A percentile compares a stretch with the other conserved stretches of the same genome.
These are phyloP conservation scores for Zygoascus biomembranicola DNA, from an alignment of 805 yeast genomes.

Conservation along the genomic window DNA sequence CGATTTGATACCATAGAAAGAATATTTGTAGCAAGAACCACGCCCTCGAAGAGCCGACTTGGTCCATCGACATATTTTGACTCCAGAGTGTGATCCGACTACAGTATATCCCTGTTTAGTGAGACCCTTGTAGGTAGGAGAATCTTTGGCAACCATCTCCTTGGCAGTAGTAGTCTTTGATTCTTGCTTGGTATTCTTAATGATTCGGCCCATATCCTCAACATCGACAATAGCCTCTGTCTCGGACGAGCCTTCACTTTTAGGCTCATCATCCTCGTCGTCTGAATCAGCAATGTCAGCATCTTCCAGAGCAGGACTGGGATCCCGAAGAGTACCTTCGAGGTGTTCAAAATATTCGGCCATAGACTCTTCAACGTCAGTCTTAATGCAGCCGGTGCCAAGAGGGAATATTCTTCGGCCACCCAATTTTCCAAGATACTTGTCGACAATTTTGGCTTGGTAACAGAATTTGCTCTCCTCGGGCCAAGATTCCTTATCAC, in stretches of 20 bases:
- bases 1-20: constrained; percentile 82
- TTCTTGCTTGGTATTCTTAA: constrained; percentile 25
- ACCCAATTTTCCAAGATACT: constrained; percentile 73
- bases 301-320: constrained; percentile 46
- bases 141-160: constrained; percentile 82
- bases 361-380: constrained; percentile 43
- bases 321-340: constrained; percentile 53
- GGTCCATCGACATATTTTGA: constrained; percentile 93
- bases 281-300: constrained; percentile 52
- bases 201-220: constrained; percentile 74
- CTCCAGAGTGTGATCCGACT: constrained; percentile 93
- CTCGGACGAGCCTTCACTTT: constrained; percentile 28
- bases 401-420: constrained; percentile 76
- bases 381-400: constrained; percentile 76
- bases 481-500: constrained; percentile 82
- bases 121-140: constrained; percentile 80
- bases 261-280: constrained; percentile 34
- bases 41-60: constrained; percentile 89
- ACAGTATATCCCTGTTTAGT: constrained; percentile 92
- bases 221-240: constrained; percentile 59
- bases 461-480: constrained; percentile 64
- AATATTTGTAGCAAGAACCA: constrained; percentile 89
- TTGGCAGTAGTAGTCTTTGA: constrained; percentile 36
- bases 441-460: constrained; percentile 70
- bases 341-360: constrained; percentile 61